Percentiles rank a stretch among this genome's conserved stretches.
Evolutionary conservation across 148 eudicot genomes (phyloP).

Genomic region (Mesembryanthemum crystallinum): DNA sequence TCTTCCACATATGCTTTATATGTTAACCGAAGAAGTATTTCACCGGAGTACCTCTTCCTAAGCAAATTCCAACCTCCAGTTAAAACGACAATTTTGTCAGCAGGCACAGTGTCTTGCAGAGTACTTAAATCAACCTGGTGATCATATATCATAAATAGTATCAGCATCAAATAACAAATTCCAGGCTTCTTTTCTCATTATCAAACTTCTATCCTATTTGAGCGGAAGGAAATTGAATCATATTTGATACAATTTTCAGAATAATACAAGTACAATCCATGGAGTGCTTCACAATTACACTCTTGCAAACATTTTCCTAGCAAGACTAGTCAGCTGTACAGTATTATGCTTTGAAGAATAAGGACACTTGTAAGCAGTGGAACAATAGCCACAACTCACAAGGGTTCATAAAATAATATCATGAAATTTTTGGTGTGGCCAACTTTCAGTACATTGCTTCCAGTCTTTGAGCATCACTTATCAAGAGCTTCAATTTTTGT

Average conservation of each 20-base stretch:
- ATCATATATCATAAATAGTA: background rate
- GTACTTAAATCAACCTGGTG: conserved; percentile 77
- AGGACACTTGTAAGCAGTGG: background rate
- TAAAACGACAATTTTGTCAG: conserved; percentile 72
- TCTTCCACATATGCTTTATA: conserved; percentile 98
- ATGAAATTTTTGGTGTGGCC: background rate
- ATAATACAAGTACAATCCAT: background rate
- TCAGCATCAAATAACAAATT: background rate
- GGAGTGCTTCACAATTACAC: background rate
- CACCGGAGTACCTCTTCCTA: conserved; percentile 60
- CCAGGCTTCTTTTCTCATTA: background rate
- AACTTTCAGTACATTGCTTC: background rate
- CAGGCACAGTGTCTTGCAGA: conserved; percentile 85
- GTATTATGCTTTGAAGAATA: too few species aligned
- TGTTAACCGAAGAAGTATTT: conserved; percentile 79
- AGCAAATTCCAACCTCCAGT: conserved; percentile 78
- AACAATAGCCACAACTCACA: background rate
- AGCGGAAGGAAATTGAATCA: background rate
- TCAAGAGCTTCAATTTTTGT: background rate
- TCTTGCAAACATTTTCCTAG: background rate
- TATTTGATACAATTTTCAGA: background rate
- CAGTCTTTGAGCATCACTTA: background rate
- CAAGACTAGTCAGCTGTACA: background rate
- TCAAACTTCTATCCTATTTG: background rate
- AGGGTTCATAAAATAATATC: background rate